A percentile compares a stretch with the other conserved stretches of the same genome.
These are phyloP conservation scores for Serendipita sp. DNA, from an alignment of 768 basidiomycete species.

Conservation along the genomic window DNA sequence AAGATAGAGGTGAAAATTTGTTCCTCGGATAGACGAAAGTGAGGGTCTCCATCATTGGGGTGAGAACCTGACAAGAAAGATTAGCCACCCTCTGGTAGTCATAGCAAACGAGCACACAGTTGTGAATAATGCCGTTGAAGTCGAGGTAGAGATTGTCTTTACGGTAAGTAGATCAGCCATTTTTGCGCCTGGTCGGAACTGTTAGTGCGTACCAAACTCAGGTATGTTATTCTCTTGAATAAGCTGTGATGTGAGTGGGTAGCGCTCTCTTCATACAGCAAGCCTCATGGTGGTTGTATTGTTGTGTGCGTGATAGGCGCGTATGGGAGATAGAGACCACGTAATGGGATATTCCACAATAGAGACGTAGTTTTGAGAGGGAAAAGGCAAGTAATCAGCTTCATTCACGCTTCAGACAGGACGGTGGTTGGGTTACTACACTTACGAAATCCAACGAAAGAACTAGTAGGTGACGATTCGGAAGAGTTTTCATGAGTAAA, in stretches of 20 bases:
- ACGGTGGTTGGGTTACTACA: conserved; percentile 8
- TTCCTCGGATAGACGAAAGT: conserved; percentile 90
- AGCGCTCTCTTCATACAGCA: conserved; percentile 56
- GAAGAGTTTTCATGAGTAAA: conserved; percentile 3
- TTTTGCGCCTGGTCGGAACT: background rate
- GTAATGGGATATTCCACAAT: background rate
- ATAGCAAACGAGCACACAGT: conserved; percentile 29
- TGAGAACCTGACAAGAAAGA: conserved; percentile 50
- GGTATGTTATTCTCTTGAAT: conserved; percentile 98
- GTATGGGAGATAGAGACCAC: too few relatives aligned
- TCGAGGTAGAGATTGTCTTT: conserved; percentile 84
- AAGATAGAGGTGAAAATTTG: conserved; percentile 97
- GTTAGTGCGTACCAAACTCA: conserved; percentile 56
- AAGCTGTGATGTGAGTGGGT: conserved; percentile 93
- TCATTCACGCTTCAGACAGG: background rate
- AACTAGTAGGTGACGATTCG: conserved; percentile 38
- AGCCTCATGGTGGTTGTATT: background rate
- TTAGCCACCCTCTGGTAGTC: background rate
- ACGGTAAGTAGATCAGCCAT: too few relatives aligned
- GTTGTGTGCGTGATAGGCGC: too few relatives aligned
- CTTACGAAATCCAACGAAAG: conserved; percentile 91
- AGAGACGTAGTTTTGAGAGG: background rate
- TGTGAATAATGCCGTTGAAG: conserved; percentile 88
- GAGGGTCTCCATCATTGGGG: conserved; percentile 90
- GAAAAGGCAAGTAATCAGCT: background rate